phyloP scores from a whole-genome alignment of 192 early-diverging fungal species.

The Podila horticola region DNA sequence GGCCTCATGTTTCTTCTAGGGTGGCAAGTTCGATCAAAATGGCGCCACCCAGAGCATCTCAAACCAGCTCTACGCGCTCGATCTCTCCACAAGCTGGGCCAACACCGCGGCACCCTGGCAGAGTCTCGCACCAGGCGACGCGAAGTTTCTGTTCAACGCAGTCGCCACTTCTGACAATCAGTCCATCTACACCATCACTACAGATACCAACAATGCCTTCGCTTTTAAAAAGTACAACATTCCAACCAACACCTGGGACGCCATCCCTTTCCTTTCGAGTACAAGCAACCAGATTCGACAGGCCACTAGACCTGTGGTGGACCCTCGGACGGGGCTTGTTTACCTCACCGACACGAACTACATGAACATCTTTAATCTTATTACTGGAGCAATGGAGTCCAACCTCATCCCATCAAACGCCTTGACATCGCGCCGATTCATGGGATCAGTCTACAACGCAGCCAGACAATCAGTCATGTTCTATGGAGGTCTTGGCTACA shows the following conservation, averaged over 20 bases:
- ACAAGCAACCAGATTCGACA: conserved; percentile 9
- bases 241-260: conserved; percentile 12
- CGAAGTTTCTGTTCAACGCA: background rate
- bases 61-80: conserved; percentile 14
- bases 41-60: background rate
- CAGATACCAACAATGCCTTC: background rate
- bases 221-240: conserved; percentile 5
- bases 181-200: conserved; percentile 2
- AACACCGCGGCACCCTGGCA: conserved; percentile 10
- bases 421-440: conserved; percentile 8
- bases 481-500: conserved; percentile 15
- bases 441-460: conserved; percentile 8
- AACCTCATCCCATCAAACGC: conserved; percentile 4
- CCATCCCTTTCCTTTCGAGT: background rate
- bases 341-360: conserved; percentile 14
- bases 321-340: conserved; percentile 8
- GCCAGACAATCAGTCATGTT: conserved; percentile 22
- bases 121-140: background rate
- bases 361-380: conserved; percentile 23
- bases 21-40: conserved; percentile 3
- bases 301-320: conserved; percentile 15
- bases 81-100: conserved; percentile 21
- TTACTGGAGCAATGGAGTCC: background rate
- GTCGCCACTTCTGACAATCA: conserved; percentile 22
- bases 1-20: background rate